Evolutionary conservation across 2,329 filamentous ascomycete genomes (phyloP), one percentile per base, ranked within the genome.

Genomic region (Lomentospora prolificans): DNA sequence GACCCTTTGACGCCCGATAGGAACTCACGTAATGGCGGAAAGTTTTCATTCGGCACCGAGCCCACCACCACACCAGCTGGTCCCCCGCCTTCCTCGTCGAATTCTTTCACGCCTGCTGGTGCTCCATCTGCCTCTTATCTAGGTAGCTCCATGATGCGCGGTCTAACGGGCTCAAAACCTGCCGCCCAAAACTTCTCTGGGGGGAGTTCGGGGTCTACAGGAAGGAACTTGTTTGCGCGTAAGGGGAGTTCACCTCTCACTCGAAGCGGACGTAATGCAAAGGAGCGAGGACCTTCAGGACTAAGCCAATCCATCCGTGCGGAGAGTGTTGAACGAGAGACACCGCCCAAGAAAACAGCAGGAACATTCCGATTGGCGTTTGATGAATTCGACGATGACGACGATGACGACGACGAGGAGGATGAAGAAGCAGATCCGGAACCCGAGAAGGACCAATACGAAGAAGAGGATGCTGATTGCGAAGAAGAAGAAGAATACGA

Each of bases 41-140:
- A 31, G 41, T 74, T 72, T 41, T 67, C 66, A 36, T 71, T 72
- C 39, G 72, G 66, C 58, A 70, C 75, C 7, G 69, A 72, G 52
- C 76, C 77, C 5, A 76, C 78, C 36, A 80, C 76, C 2, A 81
- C 79, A 2, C 78, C 79, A 4, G 74, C 73, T 17, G 78, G 73
- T 0, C 73, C 74, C 27, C 76, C 78, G 8, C 75, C 74, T 1
- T 78, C 79, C 27, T 77, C 77, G 6, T 72, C 73, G 7, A 73
- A 74, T 3, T 80, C 77, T 46, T 81, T 81, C 66, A 81, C 79
- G 1, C 78, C 79, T 1, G 71, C 73, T 14, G 80, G 80, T 56
- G 78, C 78, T 14, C 79, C 79, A 0, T 78, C 79, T 22, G 76
- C 73, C 28, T 77, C 76, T 10, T 81, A 73, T 61, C 66, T 82